Evolutionary conservation across 2,329 filamentous ascomycete genomes (phyloP), one percentile per base, ranked within the genome.

Genomic region (Neonectria faginata): DNA sequence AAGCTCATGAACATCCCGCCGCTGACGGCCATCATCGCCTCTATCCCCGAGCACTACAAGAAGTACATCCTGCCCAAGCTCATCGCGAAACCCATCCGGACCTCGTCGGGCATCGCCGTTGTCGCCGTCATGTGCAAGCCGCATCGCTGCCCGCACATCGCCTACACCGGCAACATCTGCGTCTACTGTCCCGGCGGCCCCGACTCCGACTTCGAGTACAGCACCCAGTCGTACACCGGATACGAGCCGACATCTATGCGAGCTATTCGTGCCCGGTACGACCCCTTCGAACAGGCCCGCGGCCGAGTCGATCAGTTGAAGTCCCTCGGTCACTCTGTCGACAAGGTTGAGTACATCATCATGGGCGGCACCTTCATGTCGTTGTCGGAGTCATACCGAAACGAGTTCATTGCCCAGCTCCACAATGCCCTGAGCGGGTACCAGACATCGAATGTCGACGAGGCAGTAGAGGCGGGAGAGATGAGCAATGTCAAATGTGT

Each of bases 341-440:
- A 99, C 82, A 99, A 99, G 79, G 96, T 99, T 25, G 96, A 99
- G 83, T 99, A 98, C 79, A 99, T 99, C 76, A 97, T 99, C 77
- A 99, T 99, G 96, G 96, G 96, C 65, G 96, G 96, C 70, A 99
- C 96, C 0, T 99, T 99, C 81, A 99, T 99, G 97, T 98, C 95
- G 3, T 82, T 99, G 27, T 87, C 95, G 9, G 90, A 94, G 74
- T 89, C 91, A 25, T 99, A 99, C 79, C 86, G 96, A 29, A 93
- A 99, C 66, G 89, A 92, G 61, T 99, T 99, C 75, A 97, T 99
- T 64, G 91, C 94, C 1, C 95, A 97, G 76, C 86, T 99, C 55
- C 96, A 99, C 82, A 99, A 99, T 76, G 96, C 96, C 1, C 87
- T 99, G 8, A 97, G 94, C 70, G 96, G 96, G 8, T 99, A 99